A percentile compares a stretch with the other conserved stretches of the same genome.
Evolutionary conservation across 2,329 filamentous ascomycete genomes (phyloP).

Genomic region (Juglanconis oblonga): DNA sequence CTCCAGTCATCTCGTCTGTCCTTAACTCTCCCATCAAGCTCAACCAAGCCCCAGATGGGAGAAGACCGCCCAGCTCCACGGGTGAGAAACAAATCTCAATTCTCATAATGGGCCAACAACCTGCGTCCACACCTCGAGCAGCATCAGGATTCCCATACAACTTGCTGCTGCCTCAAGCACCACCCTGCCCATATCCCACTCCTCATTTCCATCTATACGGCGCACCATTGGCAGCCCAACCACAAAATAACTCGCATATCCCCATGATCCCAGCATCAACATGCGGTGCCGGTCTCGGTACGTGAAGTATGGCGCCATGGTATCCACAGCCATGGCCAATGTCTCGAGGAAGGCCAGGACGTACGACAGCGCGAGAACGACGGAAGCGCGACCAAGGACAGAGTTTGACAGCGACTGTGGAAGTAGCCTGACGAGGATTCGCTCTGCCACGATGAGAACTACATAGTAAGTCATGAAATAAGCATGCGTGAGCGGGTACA

Average conservation of each 20-base stretch:
- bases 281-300: conserved; percentile 14
- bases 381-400: neutral
- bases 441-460: conserved; percentile 7
- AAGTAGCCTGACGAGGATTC: neutral
- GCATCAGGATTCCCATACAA: conserved; percentile 15
- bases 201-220: conserved; percentile 5
- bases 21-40: no score
- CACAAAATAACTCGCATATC: conserved; percentile 20
- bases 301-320: conserved; percentile 13
- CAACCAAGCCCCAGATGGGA: no score
- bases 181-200: conserved; percentile 11
- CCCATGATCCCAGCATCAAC: conserved; percentile 17
- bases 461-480: conserved; percentile 18
- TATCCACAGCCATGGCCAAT: conserved; percentile 17
- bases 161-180: conserved; percentile 12
- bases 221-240: conserved; percentile 19
- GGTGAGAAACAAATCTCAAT: neutral
- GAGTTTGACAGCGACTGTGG: neutral
- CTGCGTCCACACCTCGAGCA: conserved; percentile 19
- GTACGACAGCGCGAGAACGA: conserved; percentile 12
- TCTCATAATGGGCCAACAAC: conserved; percentile 16
- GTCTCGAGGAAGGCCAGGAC: conserved; percentile 18
- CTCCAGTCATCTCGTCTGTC: no score
- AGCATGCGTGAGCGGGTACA: conserved; percentile 21
- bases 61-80: no score